Evolutionary conservation across 1,284 basidiomycete species (phyloP), one percentile per base, ranked within the genome.

Genomic region (Tilletiaria anomala): DNA sequence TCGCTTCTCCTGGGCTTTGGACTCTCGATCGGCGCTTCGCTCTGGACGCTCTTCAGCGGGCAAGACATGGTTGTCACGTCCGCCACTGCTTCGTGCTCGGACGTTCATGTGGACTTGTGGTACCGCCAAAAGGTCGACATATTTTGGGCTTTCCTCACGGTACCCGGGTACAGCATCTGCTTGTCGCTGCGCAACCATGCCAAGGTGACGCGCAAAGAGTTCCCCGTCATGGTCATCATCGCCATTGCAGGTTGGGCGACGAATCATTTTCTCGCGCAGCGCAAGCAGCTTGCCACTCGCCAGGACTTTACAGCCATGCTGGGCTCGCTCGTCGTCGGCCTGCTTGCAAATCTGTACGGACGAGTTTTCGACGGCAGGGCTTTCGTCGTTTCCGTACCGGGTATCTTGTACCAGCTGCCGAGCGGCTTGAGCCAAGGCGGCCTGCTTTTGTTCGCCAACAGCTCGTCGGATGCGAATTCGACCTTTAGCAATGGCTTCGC

Each of bases 351-450:
- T 65, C 36, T 87, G 11, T 89, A 84, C 50, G 83, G 82, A 8
- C 77, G 82, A 32, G 75, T 87, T 67, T 80, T 82, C 63, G 72
- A 75, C 23, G 81, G 82, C 2, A 80, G 82, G 41, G 77, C 79
- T 2, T 86, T 83, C 54, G 78, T 82, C 16, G 75, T 83, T 6
- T 65, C 53, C 6, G 52, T 57, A 36, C 37, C 26, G 4, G 82
- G 83, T 36, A 83, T 88, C 43, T 71, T 88, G 14, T 83, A 87
- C 69, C 85, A 89, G 70, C 75, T 89, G 1, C 86, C 84, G 0
- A 82, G 81, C 10, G 86, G 84, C 41, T 73, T 88, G n/a, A 78
- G 79, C 5, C 82, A 78, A 23, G 81, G 82, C 19, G 83, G 85
- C 26, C 73, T 89, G n/a, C 73, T 88, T 52, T 77, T 76, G 50